These are phyloP conservation scores for Babesia ovata DNA, from an alignment of 169 alveolate species.

Conservation along the genomic window DNA sequence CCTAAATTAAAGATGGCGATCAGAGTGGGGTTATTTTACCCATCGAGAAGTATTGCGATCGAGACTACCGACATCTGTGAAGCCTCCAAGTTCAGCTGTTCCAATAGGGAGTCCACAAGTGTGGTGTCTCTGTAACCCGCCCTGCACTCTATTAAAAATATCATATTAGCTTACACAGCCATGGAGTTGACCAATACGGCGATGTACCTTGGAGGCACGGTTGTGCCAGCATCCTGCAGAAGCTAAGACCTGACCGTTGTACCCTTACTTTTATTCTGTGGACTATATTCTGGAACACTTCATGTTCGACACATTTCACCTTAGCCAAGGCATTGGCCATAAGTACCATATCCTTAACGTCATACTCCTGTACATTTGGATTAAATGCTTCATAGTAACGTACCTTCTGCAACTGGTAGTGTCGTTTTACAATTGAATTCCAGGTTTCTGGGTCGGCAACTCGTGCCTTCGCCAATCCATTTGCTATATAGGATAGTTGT, in stretches of 20 bases:
- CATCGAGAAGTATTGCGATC: slow-evolving; percentile 15
- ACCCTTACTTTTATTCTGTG: slow-evolving; percentile 28
- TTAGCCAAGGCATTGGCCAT: slow-evolving; percentile 59
- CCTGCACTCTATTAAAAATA: slow-evolving; percentile 2
- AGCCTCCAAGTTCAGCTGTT: not conserved
- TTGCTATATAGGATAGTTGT: slow-evolving; percentile 47
- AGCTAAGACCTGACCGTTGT: not conserved
- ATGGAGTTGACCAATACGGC: slow-evolving; percentile 48
- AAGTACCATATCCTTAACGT: slow-evolving; percentile 34
- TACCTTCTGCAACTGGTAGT: slow-evolving; percentile 35
- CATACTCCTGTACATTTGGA: slow-evolving; percentile 9
- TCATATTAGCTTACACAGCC: slow-evolving; percentile 13
- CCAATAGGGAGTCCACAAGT: slow-evolving; percentile 6
- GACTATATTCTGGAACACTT: not conserved
- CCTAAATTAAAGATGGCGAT: not conserved
- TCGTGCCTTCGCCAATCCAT: slow-evolving; percentile 55
- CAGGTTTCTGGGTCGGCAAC: slow-evolving; percentile 33
- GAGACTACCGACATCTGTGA: not conserved
- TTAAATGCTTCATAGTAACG: not conserved
- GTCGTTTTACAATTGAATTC: slow-evolving; percentile 40
- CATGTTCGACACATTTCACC: slow-evolving; percentile 5
- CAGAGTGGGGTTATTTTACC: not conserved
- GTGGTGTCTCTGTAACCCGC: slow-evolving; percentile 11
- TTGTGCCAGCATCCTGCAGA: slow-evolving; percentile 3
- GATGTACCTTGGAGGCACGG: slow-evolving; percentile 14